Evolutionary conservation across 768 basidiomycete genomes (phyloP).

Genomic region (Phlebiopsis gigantea): DNA sequence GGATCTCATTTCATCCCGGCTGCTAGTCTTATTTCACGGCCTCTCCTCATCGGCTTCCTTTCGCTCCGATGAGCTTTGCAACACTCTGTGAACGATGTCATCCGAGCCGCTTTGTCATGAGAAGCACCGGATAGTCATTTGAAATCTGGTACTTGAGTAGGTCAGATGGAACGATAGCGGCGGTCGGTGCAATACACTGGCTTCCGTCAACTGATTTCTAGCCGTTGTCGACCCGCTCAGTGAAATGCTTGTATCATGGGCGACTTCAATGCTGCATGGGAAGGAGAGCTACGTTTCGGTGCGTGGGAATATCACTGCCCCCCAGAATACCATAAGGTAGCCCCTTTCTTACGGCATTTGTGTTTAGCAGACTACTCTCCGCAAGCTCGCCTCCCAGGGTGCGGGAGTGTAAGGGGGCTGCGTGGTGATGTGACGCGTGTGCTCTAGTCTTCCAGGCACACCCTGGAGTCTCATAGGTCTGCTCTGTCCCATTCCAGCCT

Average conservation of each 20-base stretch:
- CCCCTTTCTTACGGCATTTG: slow-evolving; percentile 7
- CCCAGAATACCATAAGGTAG: neutral
- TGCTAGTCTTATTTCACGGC: neutral
- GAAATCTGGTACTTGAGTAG: neutral
- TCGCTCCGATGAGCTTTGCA: neutral
- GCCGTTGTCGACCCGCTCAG: neutral
- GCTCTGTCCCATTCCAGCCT: neutral
- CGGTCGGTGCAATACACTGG: neutral
- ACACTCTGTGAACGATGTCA: neutral
- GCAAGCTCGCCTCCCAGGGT: slow-evolving; percentile 9
- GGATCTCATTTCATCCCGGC: neutral
- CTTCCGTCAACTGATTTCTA: slow-evolving; percentile 2
- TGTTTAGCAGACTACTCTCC: neutral
- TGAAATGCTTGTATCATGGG: neutral
- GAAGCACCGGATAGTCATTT: neutral
- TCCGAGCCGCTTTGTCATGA: neutral
- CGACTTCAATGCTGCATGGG: neutral
- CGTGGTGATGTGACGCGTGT: neutral
- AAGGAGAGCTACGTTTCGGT: neutral
- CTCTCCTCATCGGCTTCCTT: neutral
- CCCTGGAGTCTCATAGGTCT: neutral
- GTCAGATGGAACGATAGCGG: neutral
- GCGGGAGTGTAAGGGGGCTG: slow-evolving; percentile 3
- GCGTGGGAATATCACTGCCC: neutral
- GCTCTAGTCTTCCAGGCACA: neutral